phyloP scores from a whole-genome alignment of 2,329 filamentous ascomycete genomes.

The Alternaria alternata region DNA sequence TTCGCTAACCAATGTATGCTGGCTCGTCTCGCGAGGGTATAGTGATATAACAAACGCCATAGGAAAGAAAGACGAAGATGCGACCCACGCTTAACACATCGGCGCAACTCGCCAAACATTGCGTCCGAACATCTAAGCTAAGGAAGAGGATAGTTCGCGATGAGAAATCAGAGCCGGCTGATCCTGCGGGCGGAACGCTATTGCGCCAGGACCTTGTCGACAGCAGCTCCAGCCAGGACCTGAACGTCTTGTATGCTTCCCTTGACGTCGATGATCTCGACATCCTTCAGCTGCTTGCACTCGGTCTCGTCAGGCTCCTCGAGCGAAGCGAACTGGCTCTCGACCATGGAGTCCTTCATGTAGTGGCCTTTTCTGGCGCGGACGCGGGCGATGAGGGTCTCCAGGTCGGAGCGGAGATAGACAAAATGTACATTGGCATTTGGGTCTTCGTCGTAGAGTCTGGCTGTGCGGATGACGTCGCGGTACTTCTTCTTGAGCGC shows the following conservation, averaged over 20 bases:
- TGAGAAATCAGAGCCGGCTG: slow-evolving; percentile 9
- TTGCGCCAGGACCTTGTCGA: slow-evolving; percentile 44
- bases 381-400: slow-evolving; percentile 78
- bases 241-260: slow-evolving; percentile 53
- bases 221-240: slow-evolving; percentile 48
- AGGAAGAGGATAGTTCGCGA: background rate
- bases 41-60: slow-evolving; percentile 4
- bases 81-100: background rate
- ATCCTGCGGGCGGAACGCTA: background rate
- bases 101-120: background rate
- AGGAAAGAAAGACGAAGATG: background rate
- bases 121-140: background rate
- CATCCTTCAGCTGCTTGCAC: slow-evolving; percentile 56
- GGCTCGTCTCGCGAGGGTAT: slow-evolving; percentile 4
- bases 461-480: slow-evolving; percentile 67
- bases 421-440: slow-evolving; percentile 78
- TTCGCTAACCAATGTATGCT: background rate
- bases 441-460: slow-evolving; percentile 56
- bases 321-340: slow-evolving; percentile 87
- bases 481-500: slow-evolving; percentile 97
- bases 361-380: slow-evolving; percentile 81
- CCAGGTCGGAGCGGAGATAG: slow-evolving; percentile 82
- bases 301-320: slow-evolving; percentile 79
- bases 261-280: slow-evolving; percentile 57
- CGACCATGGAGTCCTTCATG: slow-evolving; percentile 96